Evolutionary conservation across 352 stramenopile species (phyloP).

Genomic region (Globisporangium nagaii): DNA sequence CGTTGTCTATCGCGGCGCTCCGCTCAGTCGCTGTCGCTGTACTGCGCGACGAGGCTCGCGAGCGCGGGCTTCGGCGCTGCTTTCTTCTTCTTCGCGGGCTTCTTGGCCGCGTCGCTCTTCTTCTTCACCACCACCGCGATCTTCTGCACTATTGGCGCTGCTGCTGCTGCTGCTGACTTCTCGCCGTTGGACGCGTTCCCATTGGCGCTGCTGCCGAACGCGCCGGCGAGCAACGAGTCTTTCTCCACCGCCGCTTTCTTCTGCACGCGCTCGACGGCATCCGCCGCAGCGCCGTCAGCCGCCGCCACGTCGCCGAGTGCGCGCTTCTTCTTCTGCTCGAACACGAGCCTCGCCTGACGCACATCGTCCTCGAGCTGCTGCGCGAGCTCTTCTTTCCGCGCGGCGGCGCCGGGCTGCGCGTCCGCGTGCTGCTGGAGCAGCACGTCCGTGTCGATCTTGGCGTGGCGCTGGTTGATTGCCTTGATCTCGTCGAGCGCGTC

Average conservation of each 20-base stretch:
- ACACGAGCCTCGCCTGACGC: slow-evolving; percentile 44
- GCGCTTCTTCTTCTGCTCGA: slow-evolving; percentile 47
- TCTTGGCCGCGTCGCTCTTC: slow-evolving; percentile 17
- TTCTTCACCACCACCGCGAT: slow-evolving; percentile 31
- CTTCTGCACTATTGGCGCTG: slow-evolving; percentile 9
- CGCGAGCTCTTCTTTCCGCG: slow-evolving; percentile 33
- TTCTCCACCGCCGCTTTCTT: neutral
- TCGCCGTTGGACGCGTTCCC: neutral
- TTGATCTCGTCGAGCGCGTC: slow-evolving; percentile 98
- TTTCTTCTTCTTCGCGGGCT: slow-evolving; percentile 26
- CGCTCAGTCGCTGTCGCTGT: slow-evolving; percentile 63
- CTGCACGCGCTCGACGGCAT: no score
- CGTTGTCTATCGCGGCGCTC: neutral
- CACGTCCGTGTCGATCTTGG: slow-evolving; percentile 85
- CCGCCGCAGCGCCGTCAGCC: neutral
- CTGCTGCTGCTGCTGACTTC: slow-evolving; percentile 3
- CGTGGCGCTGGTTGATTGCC: slow-evolving; percentile 94
- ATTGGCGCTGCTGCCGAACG: neutral
- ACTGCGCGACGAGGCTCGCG: slow-evolving; percentile 64
- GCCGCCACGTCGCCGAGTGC: slow-evolving; percentile 12
- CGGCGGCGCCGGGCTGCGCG: slow-evolving; percentile 3
- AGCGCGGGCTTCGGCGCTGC: slow-evolving; percentile 28
- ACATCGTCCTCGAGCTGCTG: slow-evolving; percentile 46
- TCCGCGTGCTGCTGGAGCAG: slow-evolving; percentile 56
- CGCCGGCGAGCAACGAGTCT: neutral